Percentiles rank a stretch among this genome's conserved stretches.
These are phyloP conservation scores for Dillenia suffruticosa DNA, from an alignment of 164 flowering plant species.

Conservation along the genomic window DNA sequence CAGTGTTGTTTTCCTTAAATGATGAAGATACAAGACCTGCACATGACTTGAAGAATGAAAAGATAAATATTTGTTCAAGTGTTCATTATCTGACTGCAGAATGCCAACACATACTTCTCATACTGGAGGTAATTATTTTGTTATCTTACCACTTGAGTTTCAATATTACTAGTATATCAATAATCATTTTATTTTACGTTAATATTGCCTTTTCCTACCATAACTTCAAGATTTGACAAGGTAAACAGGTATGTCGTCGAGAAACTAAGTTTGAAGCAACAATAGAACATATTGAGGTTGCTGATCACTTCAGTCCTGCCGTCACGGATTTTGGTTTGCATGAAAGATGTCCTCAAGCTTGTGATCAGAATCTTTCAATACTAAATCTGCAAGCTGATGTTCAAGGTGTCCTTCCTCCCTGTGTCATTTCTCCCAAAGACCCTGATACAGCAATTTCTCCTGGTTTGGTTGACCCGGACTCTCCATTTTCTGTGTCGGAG, in stretches of 20 bases:
- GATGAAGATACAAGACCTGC: slow-evolving; percentile 44
- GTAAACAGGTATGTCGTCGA: slow-evolving; percentile 67
- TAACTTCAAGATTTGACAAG: slow-evolving; percentile 32
- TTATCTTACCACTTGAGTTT: not conserved
- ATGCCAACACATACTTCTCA: slow-evolving; percentile 38
- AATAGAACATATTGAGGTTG: slow-evolving; percentile 55
- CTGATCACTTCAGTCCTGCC: slow-evolving; percentile 37
- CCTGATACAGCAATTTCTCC: slow-evolving; percentile 14
- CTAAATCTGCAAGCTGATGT: slow-evolving; percentile 57
- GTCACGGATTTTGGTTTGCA: slow-evolving; percentile 9
- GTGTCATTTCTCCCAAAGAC: slow-evolving; percentile 20
- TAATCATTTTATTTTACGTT: not conserved
- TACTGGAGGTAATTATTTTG: slow-evolving; percentile 58
- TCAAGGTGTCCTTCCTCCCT: slow-evolving; percentile 48
- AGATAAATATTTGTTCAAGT: slow-evolving; percentile 16
- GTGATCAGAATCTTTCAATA: slow-evolving; percentile 22
- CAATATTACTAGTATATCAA: not conserved
- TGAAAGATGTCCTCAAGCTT: slow-evolving; percentile 7
- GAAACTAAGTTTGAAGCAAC: slow-evolving; percentile 58
- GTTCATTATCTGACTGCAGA: slow-evolving; percentile 50
- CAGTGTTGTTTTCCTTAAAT: slow-evolving; percentile 51
- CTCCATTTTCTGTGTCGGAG: slow-evolving; percentile 11
- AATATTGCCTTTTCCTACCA: slow-evolving; percentile 2
- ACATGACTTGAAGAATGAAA: slow-evolving; percentile 14
- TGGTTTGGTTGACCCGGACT: slow-evolving; percentile 8